Evolutionary conservation across 805 yeast species (phyloP), one percentile per base, ranked within the genome.

Genomic region (Candida maltosa): DNA sequence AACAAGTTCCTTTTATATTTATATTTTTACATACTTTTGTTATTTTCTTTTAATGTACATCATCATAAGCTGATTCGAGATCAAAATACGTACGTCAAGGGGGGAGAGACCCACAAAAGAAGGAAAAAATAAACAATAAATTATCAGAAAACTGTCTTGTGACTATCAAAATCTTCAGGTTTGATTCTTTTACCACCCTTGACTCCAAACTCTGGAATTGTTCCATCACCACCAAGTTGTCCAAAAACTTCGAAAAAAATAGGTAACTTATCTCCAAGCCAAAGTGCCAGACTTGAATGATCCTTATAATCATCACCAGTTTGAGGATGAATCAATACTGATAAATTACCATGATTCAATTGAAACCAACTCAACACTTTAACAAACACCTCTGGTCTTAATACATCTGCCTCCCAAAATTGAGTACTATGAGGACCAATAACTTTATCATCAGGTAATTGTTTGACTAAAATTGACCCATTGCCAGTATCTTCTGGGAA

Each of bases 401-500:
- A 36, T n/a, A 59, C 60, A 32, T 59, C 65, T 5, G 49, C 65
- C 34, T 59, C 65, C 62, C 62, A 58, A 35, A 59, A 58, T 30
- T 51, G 61, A 8, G 56, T 53, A 6, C 47, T 38, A 38, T 59
- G 65, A 2, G 65, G 65, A 2, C 65, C 65, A 29, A 58, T 56
- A 14, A 53, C 48, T 18, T 37, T 47, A 11, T 48, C 58, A 32
- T 39, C 40, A 2, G 60, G 56, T 17, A 58, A 42, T 20, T 45
- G 42, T 41, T 58, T 58, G 11, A 58, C 61, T 5, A 58, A 46
- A 12, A 58, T 46, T 8, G 61, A 41, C 2, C 65, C 63, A 18
- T 52, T 44, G 14, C 38, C 32, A 4, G 49, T 42, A 2, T 51
- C 52, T n/a, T 45, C 45, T 16, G 49, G 44, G 34, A 58, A 58